These are phyloP conservation scores for Ashbya aceris DNA, from an alignment of 1,139 yeast genomes.

Conservation along the genomic window DNA sequence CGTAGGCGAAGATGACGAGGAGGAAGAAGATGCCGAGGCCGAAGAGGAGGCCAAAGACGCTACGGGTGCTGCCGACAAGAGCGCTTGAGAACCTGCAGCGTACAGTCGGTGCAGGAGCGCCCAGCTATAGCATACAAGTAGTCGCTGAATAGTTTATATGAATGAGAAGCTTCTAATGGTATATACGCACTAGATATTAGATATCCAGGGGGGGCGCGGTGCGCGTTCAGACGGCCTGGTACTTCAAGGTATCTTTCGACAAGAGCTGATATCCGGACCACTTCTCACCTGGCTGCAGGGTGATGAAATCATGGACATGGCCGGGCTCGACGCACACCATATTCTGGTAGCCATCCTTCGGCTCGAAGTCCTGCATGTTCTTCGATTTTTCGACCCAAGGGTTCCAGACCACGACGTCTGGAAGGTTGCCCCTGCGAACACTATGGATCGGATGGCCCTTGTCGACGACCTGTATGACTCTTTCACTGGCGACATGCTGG, in stretches of 20 bases:
- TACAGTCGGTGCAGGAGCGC: no score
- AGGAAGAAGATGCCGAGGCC: constrained; percentile 4
- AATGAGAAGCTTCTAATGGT: no score
- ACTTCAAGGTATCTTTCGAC: constrained; percentile 32
- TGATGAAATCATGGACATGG: constrained; percentile 58
- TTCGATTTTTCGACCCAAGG: constrained; percentile 82
- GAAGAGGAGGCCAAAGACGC: constrained; percentile 2
- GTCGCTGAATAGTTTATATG: no score
- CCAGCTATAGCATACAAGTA: no score
- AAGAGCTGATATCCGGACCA: constrained; percentile 65
- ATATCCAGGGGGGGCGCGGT: no score
- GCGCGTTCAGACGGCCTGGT: constrained; percentile 5
- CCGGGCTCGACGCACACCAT: constrained; percentile 98
- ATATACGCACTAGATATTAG: no score
- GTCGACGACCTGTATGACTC: constrained; percentile 55
- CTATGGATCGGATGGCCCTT: constrained; percentile 63
- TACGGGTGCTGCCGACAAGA: background rate
- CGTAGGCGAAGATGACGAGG: constrained; percentile 4
- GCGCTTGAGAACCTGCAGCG: no score
- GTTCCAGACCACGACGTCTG: constrained; percentile 94
- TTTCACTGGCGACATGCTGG: constrained; percentile 45
- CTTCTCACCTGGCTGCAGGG: constrained; percentile 53
- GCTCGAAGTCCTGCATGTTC: constrained; percentile 80
- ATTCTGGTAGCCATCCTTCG: constrained; percentile 68
- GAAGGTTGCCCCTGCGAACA: constrained; percentile 55